A percentile compares a stretch with the other conserved stretches of the same genome.
phyloP scores from a whole-genome alignment of 176 grass and related monocot genomes.

The Leersia perrieri region DNA sequence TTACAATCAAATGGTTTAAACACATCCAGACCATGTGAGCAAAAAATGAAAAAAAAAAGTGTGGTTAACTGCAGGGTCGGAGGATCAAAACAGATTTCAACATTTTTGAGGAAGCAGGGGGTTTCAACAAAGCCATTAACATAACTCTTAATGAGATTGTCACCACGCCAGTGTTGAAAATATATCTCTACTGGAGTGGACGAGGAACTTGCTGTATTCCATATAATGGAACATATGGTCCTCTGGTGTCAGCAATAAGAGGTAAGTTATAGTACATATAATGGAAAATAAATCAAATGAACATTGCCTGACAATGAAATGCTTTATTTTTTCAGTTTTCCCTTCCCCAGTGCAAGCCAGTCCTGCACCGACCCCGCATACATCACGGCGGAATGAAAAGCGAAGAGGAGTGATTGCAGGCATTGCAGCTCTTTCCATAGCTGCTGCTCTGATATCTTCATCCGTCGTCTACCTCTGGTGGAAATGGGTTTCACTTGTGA shows the following conservation, averaged over 20 bases:
- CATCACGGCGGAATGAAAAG: constrained; percentile 9
- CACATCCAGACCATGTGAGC: neutral
- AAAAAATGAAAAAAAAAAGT: neutral
- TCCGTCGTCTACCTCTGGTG: constrained; percentile 58
- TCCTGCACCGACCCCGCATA: neutral
- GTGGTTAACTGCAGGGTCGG: constrained; percentile 18
- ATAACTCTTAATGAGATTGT: constrained; percentile 22
- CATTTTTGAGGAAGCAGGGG: constrained; percentile 38
- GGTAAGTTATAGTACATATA: neutral
- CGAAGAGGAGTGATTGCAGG: constrained; percentile 42
- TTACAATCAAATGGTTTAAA: neutral
- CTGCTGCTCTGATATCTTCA: constrained; percentile 33
- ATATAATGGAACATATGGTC: constrained; percentile 51
- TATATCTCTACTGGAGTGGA: constrained; percentile 65
- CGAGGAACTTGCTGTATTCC: constrained; percentile 56
- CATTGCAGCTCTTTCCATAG: constrained; percentile 48
- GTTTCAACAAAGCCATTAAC: constrained; percentile 6
- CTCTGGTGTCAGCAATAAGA: constrained; percentile 60
- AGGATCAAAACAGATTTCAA: constrained; percentile 37
- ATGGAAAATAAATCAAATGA: neutral
- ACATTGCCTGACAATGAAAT: constrained; percentile 12
- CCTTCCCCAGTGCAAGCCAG: neutral
- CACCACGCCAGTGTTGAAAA: constrained; percentile 14
- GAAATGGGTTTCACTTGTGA: constrained; percentile 47
- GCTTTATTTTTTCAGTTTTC: constrained; percentile 10